Evolutionary conservation across 371 early-diverging fungal genomes (phyloP), one percentile per base, ranked within the genome.

Genomic region (Apophysomyces trapeziformis): DNA sequence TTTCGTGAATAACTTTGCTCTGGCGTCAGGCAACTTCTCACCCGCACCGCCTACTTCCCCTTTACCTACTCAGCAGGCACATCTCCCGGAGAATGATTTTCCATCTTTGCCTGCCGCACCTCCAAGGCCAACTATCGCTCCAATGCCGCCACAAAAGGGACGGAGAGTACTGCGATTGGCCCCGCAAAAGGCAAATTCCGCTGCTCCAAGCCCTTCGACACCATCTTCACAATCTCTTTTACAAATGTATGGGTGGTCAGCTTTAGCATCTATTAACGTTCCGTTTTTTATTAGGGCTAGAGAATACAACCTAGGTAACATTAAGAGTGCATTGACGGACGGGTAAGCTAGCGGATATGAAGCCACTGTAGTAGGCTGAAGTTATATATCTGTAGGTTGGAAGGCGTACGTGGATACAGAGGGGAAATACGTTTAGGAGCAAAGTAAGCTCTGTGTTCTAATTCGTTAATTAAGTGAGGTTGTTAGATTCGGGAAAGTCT

Each of bases 401-500:
- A 81, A 7, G 41, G 70, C 36, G 68, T 69, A 1, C 69, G 77
- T 14, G 66, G 72, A 21, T 72, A 67, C 44, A 77, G 68, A 63
- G 85, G 83, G 2, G 80, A 83, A n/a, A 60, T 83, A 5, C 68
- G 56, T 14, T 50, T 85, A 1, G 71, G 57, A 18, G 85, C 82
- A 16, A 81, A 77, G 83, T 82, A 65, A 66, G 8, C 35, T 32
- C 4, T 12, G 32, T 9, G 21, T 37, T 38, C 26, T 32, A 39
- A 32, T 18, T 37, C 14, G 41, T 18, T 50, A 56, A 38, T 36
- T 38, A 21, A 21, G 7, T n/a, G 3, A 18, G 8, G 21, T 63
- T 21, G 4, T 18, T 59, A 84, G 85, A 57, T 65, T 82, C 13
- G 85, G 85, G 7, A 83, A 83, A 47, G 73, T 80, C 0, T n/a